phyloP scores from a whole-genome alignment of 2,329 filamentous ascomycete genomes.

The Chaetomiaceae sp. region DNA sequence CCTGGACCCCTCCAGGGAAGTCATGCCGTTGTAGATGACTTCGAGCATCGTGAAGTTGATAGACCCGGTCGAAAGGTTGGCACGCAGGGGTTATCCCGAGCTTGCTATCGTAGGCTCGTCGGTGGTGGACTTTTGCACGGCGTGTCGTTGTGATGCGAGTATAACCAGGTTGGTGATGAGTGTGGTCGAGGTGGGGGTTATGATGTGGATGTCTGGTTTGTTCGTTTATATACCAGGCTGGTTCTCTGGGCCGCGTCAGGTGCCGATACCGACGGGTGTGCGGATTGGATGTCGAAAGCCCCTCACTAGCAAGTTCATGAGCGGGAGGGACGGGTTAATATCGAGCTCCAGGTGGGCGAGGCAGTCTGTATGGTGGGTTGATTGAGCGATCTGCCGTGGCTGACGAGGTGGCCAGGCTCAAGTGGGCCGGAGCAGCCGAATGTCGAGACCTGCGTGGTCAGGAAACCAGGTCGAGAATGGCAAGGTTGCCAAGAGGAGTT shows the following conservation, averaged over 20 bases:
- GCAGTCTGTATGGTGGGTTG: conserved; percentile 5
- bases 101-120: too few species aligned
- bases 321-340: conserved; percentile 18
- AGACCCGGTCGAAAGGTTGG: neutral
- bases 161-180: neutral
- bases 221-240: conserved; percentile 12
- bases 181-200: neutral
- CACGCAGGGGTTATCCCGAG: neutral
- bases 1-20: conserved; percentile 17
- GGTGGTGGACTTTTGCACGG: neutral
- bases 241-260: conserved; percentile 23
- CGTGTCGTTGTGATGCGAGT: neutral
- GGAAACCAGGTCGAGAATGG: neutral
- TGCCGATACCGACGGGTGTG: conserved; percentile 26
- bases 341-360: conserved; percentile 4
- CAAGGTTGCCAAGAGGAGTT: conserved; percentile 5
- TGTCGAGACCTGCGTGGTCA: conserved; percentile 1
- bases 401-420: conserved; percentile 8
- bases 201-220: neutral
- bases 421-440: conserved; percentile 13
- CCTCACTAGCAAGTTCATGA: conserved; percentile 43
- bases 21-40: conserved; percentile 27
- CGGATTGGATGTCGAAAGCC: conserved; percentile 20
- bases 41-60: conserved; percentile 31
- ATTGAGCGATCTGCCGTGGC: conserved; percentile 6